Conservation (phyloP, 257 asterid genomes). For the Rauvolfia tetraphylla region DNA sequence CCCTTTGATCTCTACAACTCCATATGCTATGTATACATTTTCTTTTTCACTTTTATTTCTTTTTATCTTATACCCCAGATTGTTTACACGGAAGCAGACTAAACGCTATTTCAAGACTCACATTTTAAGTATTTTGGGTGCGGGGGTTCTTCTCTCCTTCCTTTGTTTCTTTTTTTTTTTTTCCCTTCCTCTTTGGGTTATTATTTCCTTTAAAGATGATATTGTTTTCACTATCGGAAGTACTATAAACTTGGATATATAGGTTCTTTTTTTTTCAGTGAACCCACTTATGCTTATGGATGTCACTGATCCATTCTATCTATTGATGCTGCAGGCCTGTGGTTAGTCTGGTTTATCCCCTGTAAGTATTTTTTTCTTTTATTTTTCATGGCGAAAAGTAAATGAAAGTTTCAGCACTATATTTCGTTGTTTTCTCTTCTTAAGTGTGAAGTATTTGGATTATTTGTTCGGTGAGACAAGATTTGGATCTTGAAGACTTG, state of each 20-base stretch:
- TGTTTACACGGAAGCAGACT: background rate
- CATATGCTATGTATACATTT: background rate
- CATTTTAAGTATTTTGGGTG: background rate
- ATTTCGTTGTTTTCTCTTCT: background rate
- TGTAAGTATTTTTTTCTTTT: conserved; percentile 52
- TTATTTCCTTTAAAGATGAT: background rate
- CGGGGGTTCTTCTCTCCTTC: conserved; percentile 11
- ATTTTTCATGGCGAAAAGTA: background rate
- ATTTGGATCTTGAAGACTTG: too few relatives aligned
- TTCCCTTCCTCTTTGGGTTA: background rate
- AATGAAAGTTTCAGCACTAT: background rate
- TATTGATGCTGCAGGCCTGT: conserved; percentile 71
- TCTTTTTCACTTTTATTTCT: background rate
- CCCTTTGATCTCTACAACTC: background rate
- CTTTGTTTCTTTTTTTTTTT: background rate
- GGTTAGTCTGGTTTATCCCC: conserved; percentile 82
- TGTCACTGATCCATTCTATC: conserved; percentile 13
- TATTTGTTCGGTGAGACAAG: too few relatives aligned
- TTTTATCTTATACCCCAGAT: background rate
- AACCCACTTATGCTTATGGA: conserved; percentile 3
- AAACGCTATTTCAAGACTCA: background rate
- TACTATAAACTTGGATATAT: background rate
- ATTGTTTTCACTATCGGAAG: background rate
- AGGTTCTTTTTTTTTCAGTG: background rate
- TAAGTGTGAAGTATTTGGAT: background rate